Evolutionary conservation across 306 rosid species (phyloP).

Genomic region (Cucumis melo): DNA sequence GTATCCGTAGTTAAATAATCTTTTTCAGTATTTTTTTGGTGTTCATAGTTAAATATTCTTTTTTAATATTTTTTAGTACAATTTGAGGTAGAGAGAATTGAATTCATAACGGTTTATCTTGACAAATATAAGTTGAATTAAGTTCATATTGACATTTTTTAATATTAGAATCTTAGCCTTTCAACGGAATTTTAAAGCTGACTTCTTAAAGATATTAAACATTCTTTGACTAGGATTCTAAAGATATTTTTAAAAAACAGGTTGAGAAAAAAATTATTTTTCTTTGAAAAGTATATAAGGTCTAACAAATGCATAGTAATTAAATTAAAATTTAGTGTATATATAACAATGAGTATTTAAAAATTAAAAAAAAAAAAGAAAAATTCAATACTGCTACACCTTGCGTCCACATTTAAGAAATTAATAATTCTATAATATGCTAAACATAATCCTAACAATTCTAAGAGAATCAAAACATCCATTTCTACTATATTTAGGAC

Average conservation of each 20-base stretch:
- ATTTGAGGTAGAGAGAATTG: too few species aligned
- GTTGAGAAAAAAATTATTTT: neutral
- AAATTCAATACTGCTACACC: neutral
- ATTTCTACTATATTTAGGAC: neutral
- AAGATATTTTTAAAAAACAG: neutral
- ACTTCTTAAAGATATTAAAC: neutral
- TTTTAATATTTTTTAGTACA: too few species aligned
- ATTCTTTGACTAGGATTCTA: neutral
- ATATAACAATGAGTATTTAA: neutral
- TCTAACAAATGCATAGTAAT: neutral
- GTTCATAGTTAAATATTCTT: too few species aligned
- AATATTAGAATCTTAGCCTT: too few species aligned
- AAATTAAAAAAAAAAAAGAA: too few species aligned
- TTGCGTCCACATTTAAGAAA: neutral
- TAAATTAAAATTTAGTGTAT: neutral
- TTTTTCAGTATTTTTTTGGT: too few species aligned
- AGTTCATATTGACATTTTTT: too few species aligned
- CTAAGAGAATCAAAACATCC: neutral
- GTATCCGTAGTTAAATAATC: too few species aligned
- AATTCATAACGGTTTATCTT: too few species aligned
- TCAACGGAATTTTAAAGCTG: too few species aligned
- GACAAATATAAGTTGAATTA: too few species aligned
- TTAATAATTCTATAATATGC: neutral
- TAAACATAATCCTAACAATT: neutral
- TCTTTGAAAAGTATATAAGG: neutral